These are phyloP conservation scores for Halophytophthora batemanensis DNA, from an alignment of 352 stramenopile species.

Conservation along the genomic window DNA sequence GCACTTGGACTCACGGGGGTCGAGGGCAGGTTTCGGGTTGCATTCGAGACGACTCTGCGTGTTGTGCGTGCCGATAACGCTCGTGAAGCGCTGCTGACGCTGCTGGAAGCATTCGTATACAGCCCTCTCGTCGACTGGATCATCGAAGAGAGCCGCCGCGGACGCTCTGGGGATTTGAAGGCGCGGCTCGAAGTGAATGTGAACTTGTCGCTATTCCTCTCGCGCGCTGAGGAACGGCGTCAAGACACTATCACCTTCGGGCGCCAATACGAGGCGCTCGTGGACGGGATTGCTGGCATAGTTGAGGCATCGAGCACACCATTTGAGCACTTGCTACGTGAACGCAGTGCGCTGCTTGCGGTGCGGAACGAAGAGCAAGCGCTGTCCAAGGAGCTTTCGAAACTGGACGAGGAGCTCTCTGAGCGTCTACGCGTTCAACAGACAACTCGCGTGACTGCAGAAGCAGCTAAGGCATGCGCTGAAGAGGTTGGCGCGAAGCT, in stretches of 20 bases:
- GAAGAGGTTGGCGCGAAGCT: slow-evolving; percentile 21
- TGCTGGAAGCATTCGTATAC: slow-evolving; percentile 87
- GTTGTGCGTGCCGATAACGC: slow-evolving; percentile 59
- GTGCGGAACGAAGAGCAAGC: slow-evolving; percentile 28
- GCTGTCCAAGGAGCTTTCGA: slow-evolving; percentile 12
- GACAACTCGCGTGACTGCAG: slow-evolving; percentile 5
- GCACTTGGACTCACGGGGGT: slow-evolving; percentile 72
- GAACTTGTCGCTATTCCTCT: slow-evolving; percentile 84
- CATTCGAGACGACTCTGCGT: slow-evolving; percentile 72
- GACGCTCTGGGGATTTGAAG: slow-evolving; percentile 45
- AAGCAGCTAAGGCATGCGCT: slow-evolving; percentile 2
- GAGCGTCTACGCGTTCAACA: slow-evolving; percentile 6
- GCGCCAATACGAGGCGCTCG: slow-evolving; percentile 25
- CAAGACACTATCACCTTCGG: slow-evolving; percentile 58
- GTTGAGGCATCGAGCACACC: slow-evolving; percentile 17
- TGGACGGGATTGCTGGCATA: slow-evolving; percentile 15
- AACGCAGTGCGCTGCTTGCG: slow-evolving; percentile 14
- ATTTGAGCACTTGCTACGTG: slow-evolving; percentile 16
- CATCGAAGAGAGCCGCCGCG: slow-evolving; percentile 34
- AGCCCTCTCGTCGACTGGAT: slow-evolving; percentile 82
- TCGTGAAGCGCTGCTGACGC: slow-evolving; percentile 63
- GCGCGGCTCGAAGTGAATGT: slow-evolving; percentile 80
- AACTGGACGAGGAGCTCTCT: slow-evolving; percentile 10
- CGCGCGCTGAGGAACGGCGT: slow-evolving; percentile 67
- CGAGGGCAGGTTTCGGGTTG: slow-evolving; percentile 66